These are phyloP conservation scores for Chrysopogon serrulatus DNA, from an alignment of 176 grass and related monocot genomes.

Conservation along the genomic window DNA sequence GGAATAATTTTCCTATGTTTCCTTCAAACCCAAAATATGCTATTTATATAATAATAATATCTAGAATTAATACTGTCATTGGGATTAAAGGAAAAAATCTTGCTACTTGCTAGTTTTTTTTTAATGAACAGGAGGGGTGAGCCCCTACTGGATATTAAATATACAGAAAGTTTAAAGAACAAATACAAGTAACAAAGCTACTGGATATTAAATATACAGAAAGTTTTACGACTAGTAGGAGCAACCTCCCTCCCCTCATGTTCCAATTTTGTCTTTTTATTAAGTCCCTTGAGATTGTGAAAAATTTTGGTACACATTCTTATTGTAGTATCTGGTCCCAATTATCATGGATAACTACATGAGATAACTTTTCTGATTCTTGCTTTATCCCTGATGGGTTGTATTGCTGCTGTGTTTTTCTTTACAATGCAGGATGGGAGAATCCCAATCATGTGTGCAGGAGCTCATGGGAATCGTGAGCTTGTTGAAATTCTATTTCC, in stretches of 20 bases:
- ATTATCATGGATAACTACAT: background rate
- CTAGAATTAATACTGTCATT: background rate
- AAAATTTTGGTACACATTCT: background rate
- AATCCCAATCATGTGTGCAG: conserved; percentile 27
- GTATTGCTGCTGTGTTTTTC: background rate
- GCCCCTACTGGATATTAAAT: too few species aligned
- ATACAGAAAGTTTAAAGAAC: too few species aligned
- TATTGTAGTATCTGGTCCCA: background rate
- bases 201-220: too few species aligned
- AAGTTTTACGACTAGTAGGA: background rate
- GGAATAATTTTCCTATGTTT: background rate
- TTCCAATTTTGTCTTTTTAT: background rate
- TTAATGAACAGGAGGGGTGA: too few species aligned
- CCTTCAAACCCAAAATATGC: background rate
- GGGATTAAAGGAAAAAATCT: too few species aligned
- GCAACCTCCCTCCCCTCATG: background rate
- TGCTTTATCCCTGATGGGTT: background rate
- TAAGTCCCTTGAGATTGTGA: background rate
- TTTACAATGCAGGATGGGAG: conserved; percentile 13
- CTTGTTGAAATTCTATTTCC: conserved; percentile 53
- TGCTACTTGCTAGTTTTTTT: too few species aligned
- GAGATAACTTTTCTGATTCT: background rate
- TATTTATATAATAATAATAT: too few species aligned
- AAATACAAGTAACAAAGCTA: too few species aligned
- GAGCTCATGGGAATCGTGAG: conserved; percentile 12